Base-by-base conservation (phyloP, 805 yeast genomes). In the Suhomyces prunicola region DNA sequence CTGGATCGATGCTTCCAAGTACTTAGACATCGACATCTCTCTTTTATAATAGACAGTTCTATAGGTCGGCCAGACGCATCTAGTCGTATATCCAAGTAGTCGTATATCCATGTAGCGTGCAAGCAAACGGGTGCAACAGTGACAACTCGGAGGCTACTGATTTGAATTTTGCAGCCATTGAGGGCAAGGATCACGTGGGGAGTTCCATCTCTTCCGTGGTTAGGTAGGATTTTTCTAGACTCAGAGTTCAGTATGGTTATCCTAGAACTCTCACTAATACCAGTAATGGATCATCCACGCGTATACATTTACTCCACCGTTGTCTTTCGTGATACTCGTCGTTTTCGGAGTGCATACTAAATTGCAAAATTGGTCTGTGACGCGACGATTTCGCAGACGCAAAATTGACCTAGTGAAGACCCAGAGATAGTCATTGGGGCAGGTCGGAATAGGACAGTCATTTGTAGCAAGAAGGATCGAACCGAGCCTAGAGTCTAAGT, bases 1-100 rank as follows among this genome's bases (percentile, higher is more conserved):
- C 51, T 83, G 87, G 87, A 68, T 74, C 54, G 73, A 73, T 26
- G 72, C 82, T 0, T 70, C 84, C 50, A 65, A 64, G 33, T 62
- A 58, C 23, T 66, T 78, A 22, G 75, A 76, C 27, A 73, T 74
- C 44, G 80, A 77, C 40, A 61, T 80, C 45, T 77, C 82, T 4
- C 69, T 81, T 44, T 64, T 80, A 55, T 81, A 62, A 27, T 27
- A 26, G 29, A 27, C 19, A 19, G 3, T 19, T 2, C 19, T 3
- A 19, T 19, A 19, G 19, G 19, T 19, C 63, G 19, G 22, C 19
- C 17, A 6, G 26, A 24, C 7, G 7, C 26, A 6, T 24, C 5
- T 24, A 24, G 26, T 6, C 26, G 6, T 24, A 6, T 24, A 24
- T 24, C 26, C 26, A 24, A n/a, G 26, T 24, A 24, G 26, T 6